These are phyloP conservation scores for Apiospora arundinis DNA, from an alignment of 2,329 filamentous ascomycete genomes.

Conservation along the genomic window DNA sequence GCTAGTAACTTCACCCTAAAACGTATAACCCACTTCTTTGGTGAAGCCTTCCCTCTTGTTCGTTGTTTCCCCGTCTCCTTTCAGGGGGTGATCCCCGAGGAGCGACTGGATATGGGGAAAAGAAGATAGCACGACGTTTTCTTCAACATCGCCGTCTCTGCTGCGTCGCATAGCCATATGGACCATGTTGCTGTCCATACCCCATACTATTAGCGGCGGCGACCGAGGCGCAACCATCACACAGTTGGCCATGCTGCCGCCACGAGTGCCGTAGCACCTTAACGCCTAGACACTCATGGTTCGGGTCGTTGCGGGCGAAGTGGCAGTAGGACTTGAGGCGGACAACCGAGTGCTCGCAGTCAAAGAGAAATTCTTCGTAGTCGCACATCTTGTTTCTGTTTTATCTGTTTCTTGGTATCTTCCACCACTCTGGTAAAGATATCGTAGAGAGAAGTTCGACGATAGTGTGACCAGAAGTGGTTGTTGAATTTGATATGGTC, in stretches of 20 bases:
- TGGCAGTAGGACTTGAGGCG: conserved; percentile 75
- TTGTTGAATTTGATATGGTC: too few species aligned
- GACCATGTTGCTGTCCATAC: not conserved
- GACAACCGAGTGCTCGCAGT: conserved; percentile 65
- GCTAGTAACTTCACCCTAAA: not conserved
- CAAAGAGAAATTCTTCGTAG: conserved; percentile 72
- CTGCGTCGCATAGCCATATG: not conserved
- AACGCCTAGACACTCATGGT: conserved; percentile 72
- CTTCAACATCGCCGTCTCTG: not conserved
- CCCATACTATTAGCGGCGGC: not conserved
- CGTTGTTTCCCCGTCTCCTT: not conserved
- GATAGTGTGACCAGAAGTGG: too few species aligned
- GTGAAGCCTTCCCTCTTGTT: not conserved
- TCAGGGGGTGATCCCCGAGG: not conserved
- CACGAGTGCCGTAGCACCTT: conserved; percentile 69
- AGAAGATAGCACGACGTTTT: too few species aligned
- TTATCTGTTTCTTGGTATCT: not conserved
- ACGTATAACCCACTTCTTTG: not conserved
- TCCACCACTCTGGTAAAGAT: not conserved
- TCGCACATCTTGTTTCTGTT: conserved; percentile 63
- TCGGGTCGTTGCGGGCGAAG: conserved; percentile 73
- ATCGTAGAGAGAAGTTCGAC: too few species aligned
- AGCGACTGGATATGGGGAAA: not conserved
- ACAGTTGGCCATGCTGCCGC: conserved; percentile 58
- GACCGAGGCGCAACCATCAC: conserved; percentile 52